Evolutionary conservation across 2,329 filamentous ascomycete genomes (phyloP).

Genomic region (Peltaster fructicola): DNA sequence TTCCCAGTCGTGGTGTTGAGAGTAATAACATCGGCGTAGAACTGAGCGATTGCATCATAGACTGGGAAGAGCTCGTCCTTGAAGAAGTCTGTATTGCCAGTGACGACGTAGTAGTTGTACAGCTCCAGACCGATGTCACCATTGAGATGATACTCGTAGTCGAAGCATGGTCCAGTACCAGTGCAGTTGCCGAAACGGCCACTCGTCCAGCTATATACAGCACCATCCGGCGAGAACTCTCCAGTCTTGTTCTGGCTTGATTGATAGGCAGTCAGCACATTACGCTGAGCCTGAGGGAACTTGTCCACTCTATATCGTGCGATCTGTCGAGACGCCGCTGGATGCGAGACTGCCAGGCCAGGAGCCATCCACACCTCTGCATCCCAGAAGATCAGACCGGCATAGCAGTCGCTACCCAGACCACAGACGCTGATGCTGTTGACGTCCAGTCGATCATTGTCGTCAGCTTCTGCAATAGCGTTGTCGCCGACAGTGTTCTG

Average conservation of each 20-base stretch:
- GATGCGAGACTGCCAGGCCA: constrained; percentile 45
- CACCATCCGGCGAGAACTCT: constrained; percentile 38
- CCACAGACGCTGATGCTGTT: constrained; percentile 53
- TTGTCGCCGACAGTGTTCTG: constrained; percentile 38
- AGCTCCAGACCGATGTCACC: constrained; percentile 49
- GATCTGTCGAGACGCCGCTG: constrained; percentile 43
- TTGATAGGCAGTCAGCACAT: constrained; percentile 36
- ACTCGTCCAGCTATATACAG: constrained; percentile 51
- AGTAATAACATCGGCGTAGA: constrained; percentile 42
- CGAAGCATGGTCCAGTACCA: constrained; percentile 41
- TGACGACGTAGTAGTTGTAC: constrained; percentile 42
- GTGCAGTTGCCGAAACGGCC: constrained; percentile 53
- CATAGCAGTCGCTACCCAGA: constrained; percentile 49
- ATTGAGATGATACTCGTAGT: constrained; percentile 57
- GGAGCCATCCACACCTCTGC: constrained; percentile 52
- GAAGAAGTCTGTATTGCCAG: constrained; percentile 40
- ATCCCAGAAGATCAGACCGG: constrained; percentile 48
- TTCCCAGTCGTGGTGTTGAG: constrained; percentile 39
- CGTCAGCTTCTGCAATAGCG: constrained; percentile 31
- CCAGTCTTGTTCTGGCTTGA: constrained; percentile 42
- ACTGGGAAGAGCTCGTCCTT: constrained; percentile 41
- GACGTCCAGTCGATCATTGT: constrained; percentile 36
- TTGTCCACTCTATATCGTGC: constrained; percentile 44
- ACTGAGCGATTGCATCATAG: constrained; percentile 43
- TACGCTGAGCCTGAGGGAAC: constrained; percentile 41